phyloP scores from a whole-genome alignment of 148 eudicot species.

The Rhododendron kiyosumense region DNA sequence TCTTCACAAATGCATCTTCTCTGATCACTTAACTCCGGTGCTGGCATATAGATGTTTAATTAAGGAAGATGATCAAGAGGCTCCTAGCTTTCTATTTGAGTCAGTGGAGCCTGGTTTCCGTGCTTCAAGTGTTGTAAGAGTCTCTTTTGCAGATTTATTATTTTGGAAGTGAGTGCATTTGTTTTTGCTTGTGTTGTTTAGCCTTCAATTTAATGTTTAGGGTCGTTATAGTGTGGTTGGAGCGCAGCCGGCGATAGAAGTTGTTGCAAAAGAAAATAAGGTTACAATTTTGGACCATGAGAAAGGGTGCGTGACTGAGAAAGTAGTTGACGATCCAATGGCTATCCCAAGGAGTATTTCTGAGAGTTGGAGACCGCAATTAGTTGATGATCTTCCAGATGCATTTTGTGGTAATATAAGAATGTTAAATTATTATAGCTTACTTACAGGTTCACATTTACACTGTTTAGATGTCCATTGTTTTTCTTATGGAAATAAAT shows the following conservation, averaged over 20 bases:
- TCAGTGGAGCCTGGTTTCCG: constrained; percentile 54
- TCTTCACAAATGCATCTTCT: constrained; percentile 49
- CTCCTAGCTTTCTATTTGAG: constrained; percentile 74
- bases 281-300: constrained; percentile 65
- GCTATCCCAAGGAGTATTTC: constrained; percentile 53
- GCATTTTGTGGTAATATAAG: constrained; percentile 66
- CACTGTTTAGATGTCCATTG: not conserved
- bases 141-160: not conserved
- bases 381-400: constrained; percentile 62
- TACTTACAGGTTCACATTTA: not conserved
- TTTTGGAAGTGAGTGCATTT: not conserved
- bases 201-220: constrained; percentile 18
- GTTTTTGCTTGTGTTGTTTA: not conserved
- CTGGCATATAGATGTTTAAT: constrained; percentile 80
- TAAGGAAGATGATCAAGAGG: constrained; percentile 55
- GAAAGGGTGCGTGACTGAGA: constrained; percentile 42
- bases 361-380: constrained; percentile 65
- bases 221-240: constrained; percentile 88
- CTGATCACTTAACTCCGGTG: constrained; percentile 77
- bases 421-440: not conserved
- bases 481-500: not conserved
- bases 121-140: constrained; percentile 47
- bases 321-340: constrained; percentile 72
- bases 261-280: constrained; percentile 60
- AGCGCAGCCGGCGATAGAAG: constrained; percentile 76